These are phyloP conservation scores for Termitomyces eurrhizus DNA, from an alignment of 768 basidiomycete species.

Conservation along the genomic window DNA sequence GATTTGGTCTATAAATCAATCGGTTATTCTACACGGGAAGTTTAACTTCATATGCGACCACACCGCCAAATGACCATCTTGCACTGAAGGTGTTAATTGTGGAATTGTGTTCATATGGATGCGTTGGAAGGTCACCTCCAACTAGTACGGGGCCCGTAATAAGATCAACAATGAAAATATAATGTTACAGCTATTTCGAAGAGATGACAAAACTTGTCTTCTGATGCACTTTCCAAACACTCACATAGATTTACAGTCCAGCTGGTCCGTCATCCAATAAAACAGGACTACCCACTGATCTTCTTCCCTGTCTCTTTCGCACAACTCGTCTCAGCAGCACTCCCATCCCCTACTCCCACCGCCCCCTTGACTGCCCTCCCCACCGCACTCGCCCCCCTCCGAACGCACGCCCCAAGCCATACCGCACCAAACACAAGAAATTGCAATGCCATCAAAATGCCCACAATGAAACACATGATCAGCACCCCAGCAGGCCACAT, in stretches of 20 bases:
- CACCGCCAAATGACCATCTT: slow-evolving; percentile 83
- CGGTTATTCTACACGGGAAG: slow-evolving; percentile 41
- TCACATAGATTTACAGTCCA: too few relatives aligned
- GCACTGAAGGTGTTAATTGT: background rate
- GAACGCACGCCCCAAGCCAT: slow-evolving; percentile 27
- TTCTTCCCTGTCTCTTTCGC: background rate
- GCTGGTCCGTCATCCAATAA: too few relatives aligned
- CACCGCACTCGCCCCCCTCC: slow-evolving; percentile 3
- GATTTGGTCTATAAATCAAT: slow-evolving; percentile 65
- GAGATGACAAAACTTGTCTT: too few relatives aligned
- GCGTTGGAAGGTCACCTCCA: slow-evolving; percentile 46
- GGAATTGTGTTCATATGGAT: background rate
- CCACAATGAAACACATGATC: slow-evolving; percentile 52
- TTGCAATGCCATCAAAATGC: slow-evolving; percentile 58
- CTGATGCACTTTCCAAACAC: too few relatives aligned
- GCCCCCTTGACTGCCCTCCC: background rate
- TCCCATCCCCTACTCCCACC: background rate
- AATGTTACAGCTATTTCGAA: too few relatives aligned
- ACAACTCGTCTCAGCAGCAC: background rate
- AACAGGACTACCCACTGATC: background rate
- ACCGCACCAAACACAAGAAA: slow-evolving; percentile 57
- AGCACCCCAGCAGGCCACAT: slow-evolving; percentile 64
- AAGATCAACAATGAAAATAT: slow-evolving; percentile 27
- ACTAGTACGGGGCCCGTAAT: slow-evolving; percentile 41
- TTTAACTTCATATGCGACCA: slow-evolving; percentile 64